phyloP scores from a whole-genome alignment of 495 filamentous ascomycete genomes.

The Aspergillus conjunctus region DNA sequence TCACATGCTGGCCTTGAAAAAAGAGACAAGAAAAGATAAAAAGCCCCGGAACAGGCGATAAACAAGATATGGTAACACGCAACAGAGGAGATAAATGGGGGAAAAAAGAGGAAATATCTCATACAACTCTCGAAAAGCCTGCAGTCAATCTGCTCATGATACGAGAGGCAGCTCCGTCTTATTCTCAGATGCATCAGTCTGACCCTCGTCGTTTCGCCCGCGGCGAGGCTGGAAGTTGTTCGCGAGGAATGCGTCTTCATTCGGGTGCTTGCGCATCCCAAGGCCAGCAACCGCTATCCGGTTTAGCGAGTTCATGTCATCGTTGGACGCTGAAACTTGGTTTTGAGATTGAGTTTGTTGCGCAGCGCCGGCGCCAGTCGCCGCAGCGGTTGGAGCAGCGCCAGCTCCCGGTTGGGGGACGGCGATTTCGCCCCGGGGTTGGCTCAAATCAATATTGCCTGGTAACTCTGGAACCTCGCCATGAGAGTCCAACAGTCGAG shows the following conservation, averaged over 20 bases:
- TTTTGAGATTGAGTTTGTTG: slow-evolving; percentile 34
- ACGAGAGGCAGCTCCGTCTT: slow-evolving; percentile 42
- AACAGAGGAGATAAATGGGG: not conserved
- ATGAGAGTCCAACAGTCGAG: slow-evolving; percentile 79
- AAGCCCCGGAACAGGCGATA: not conserved
- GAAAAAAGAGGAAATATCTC: slow-evolving; percentile 2
- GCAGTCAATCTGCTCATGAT: slow-evolving; percentile 16
- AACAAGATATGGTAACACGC: not conserved
- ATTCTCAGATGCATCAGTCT: slow-evolving; percentile 30
- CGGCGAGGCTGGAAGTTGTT: slow-evolving; percentile 42
- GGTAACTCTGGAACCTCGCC: slow-evolving; percentile 85
- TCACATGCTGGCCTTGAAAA: slow-evolving; percentile 13
- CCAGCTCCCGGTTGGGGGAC: slow-evolving; percentile 24
- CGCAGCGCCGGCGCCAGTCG: slow-evolving; percentile 18
- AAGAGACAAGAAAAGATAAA: not conserved
- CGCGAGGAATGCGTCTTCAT: slow-evolving; percentile 37
- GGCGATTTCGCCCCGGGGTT: slow-evolving; percentile 39
- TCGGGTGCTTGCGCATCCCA: slow-evolving; percentile 50
- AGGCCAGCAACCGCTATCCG: slow-evolving; percentile 50
- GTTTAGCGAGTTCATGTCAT: slow-evolving; percentile 50
- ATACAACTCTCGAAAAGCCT: not conserved
- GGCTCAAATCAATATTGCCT: slow-evolving; percentile 56
- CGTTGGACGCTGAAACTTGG: slow-evolving; percentile 32
- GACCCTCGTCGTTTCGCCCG: slow-evolving; percentile 37
- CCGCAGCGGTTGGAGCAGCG: slow-evolving; percentile 19